Percentiles rank a stretch among this genome's conserved stretches.
Evolutionary conservation across 2,329 filamentous ascomycete genomes (phyloP).

Genomic region (Colletotrichum endophyticum): DNA sequence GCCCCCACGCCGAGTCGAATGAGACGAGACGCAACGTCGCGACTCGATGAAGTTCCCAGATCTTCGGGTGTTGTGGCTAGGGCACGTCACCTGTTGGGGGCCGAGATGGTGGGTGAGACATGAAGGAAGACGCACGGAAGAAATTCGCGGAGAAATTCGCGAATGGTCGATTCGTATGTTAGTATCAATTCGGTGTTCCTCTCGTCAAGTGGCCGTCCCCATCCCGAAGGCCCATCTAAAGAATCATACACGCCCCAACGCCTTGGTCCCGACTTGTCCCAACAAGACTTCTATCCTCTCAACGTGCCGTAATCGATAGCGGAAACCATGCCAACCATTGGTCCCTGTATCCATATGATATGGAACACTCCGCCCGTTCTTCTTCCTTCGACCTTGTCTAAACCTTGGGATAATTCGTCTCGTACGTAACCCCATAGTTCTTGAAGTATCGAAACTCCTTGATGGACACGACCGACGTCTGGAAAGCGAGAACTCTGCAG

Average conservation of each 20-base stretch:
- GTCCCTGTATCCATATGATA: neutral
- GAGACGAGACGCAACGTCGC: no score
- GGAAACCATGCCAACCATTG: neutral
- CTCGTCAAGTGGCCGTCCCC: neutral
- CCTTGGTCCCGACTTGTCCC: neutral
- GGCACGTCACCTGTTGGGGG: no score
- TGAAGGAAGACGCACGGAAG: no score
- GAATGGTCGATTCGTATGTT: no score
- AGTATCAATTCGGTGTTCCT: neutral
- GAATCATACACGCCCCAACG: neutral
- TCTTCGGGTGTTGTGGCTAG: no score
- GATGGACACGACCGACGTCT: constrained; percentile 4
- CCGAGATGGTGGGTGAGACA: no score
- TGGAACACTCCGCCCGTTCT: neutral
- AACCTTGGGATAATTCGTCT: neutral
- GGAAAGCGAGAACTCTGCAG: constrained; percentile 4
- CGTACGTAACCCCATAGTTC: neutral
- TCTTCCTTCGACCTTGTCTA: neutral
- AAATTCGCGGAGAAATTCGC: no score
- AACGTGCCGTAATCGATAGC: neutral
- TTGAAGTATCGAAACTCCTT: constrained; percentile 1
- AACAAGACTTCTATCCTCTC: neutral
- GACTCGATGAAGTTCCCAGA: no score
- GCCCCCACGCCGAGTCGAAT: no score
- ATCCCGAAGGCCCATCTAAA: neutral